Percentiles rank a stretch among this genome's conserved stretches.
Evolutionary conservation across 306 rosid genomes (phyloP).

Genomic region (Gastrolobium villosum): DNA sequence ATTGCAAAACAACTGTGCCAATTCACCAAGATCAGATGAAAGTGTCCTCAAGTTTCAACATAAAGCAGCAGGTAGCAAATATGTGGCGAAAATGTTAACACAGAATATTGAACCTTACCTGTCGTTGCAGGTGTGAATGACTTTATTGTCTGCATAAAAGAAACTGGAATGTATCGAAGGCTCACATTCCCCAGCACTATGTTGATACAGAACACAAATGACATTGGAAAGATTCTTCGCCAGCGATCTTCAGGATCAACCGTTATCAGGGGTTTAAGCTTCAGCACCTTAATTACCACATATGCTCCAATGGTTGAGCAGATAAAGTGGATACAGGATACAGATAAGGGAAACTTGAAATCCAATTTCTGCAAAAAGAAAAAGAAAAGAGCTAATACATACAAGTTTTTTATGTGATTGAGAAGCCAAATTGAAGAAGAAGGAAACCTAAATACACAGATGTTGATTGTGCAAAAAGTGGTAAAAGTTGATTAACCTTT

Average conservation of each 20-base stretch:
- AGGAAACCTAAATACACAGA: slow-evolving; percentile 24
- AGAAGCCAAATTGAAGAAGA: not conserved
- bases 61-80: slow-evolving; percentile 12
- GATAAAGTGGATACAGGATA: slow-evolving; percentile 92
- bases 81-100: slow-evolving; percentile 24
- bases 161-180: slow-evolving; percentile 94
- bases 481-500: slow-evolving; percentile 26
- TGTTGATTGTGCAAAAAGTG: slow-evolving; percentile 18
- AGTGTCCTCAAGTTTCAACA: slow-evolving; percentile 24
- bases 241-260: slow-evolving; percentile 94
- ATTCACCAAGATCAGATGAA: slow-evolving; percentile 51
- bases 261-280: slow-evolving; percentile 83
- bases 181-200: slow-evolving; percentile 98
- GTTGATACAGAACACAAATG: slow-evolving; percentile 97
- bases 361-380: slow-evolving; percentile 82
- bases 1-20: slow-evolving; percentile 84
- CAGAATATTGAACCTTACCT: slow-evolving; percentile 56
- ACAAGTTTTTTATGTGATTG: slow-evolving; percentile 28
- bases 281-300: slow-evolving; percentile 80
- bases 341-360: slow-evolving; percentile 94
- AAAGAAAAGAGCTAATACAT: slow-evolving; percentile 9
- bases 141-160: slow-evolving; percentile 98
- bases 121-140: slow-evolving; percentile 99
- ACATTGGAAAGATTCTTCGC: slow-evolving; percentile 98
- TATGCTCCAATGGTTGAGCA: slow-evolving; percentile 93